Conservation (phyloP, 257 asterid species). For the Solanum tarapatanum region DNA sequence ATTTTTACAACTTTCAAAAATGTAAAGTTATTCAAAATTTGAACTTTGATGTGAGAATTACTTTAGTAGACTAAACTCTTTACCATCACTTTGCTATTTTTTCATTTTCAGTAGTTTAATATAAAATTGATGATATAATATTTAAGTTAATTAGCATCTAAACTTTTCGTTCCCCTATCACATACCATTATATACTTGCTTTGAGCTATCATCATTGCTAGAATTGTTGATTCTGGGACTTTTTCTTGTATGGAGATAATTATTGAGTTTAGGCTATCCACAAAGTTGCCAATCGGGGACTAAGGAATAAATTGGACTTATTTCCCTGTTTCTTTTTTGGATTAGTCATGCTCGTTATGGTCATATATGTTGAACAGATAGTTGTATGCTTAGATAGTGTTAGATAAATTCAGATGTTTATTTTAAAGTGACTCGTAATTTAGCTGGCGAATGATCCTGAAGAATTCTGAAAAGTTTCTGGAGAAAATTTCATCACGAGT, state of each 20-base stretch:
- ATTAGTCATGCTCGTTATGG: not conserved
- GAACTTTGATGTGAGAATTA: not conserved
- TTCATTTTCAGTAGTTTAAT: not conserved
- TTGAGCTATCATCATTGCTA: not conserved
- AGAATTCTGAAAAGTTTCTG: not conserved
- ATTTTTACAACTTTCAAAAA: not conserved
- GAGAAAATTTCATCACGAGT: not conserved
- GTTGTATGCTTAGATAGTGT: not conserved
- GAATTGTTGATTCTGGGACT: not conserved
- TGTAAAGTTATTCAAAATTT: not conserved
- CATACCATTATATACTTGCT: not conserved
- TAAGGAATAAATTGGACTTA: not conserved
- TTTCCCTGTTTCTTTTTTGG: not conserved
- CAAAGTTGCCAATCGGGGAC: not conserved
- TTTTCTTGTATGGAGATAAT: not conserved
- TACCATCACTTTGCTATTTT: not conserved
- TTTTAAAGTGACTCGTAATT: not conserved
- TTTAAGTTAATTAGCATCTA: not conserved
- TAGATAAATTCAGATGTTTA: not conserved
- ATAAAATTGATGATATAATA: not conserved
- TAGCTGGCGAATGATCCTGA: not conserved
- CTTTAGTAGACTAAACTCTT: not conserved
- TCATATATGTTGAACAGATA: not conserved
- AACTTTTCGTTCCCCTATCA: not conserved
- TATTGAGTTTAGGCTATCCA: not conserved